phyloP scores from a whole-genome alignment of 352 stramenopile species.

The Phytophthora ramorum region DNA sequence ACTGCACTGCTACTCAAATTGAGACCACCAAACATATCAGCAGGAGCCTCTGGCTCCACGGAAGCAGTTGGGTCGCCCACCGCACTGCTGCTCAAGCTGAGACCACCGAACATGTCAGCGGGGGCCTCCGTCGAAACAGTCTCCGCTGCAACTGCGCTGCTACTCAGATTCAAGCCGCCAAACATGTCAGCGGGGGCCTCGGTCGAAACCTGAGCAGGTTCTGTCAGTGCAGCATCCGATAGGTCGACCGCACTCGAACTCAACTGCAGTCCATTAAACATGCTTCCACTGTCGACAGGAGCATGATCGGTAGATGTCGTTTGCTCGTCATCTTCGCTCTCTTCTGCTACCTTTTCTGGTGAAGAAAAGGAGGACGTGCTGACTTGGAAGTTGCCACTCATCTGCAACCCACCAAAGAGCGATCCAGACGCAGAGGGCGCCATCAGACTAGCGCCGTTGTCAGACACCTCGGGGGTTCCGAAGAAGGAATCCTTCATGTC shows the following conservation, averaged over 20 bases:
- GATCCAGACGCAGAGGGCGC: constrained; percentile 35
- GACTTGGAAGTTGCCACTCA: constrained; percentile 46
- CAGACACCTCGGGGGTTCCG: constrained; percentile 27
- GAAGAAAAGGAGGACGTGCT: constrained; percentile 26
- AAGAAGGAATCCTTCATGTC: constrained; percentile 65
- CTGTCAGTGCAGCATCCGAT: background rate
- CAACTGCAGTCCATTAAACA: constrained; percentile 36
- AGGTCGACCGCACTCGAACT: constrained; percentile 21
- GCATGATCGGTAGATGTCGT: background rate
- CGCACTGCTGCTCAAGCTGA: constrained; percentile 23
- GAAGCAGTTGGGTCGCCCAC: background rate
- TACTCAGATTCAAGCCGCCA: constrained; percentile 26
- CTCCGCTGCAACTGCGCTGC: constrained; percentile 5
- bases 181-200: constrained; percentile 19
- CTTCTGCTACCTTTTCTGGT: constrained; percentile 17
- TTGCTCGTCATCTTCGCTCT: constrained; percentile 3
- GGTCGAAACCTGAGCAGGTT: constrained; percentile 1
- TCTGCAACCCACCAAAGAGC: constrained; percentile 53
- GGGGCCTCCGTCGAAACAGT: constrained; percentile 10
- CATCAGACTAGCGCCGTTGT: constrained; percentile 23
- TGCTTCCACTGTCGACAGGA: constrained; percentile 17
- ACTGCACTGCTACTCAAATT: constrained; percentile 21
- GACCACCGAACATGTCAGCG: constrained; percentile 15
- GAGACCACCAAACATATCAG: constrained; percentile 34
- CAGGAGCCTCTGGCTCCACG: background rate